A percentile compares a stretch with the other conserved stretches of the same genome.
phyloP scores from a whole-genome alignment of 345 rosid species.

The Angophora floribunda region DNA sequence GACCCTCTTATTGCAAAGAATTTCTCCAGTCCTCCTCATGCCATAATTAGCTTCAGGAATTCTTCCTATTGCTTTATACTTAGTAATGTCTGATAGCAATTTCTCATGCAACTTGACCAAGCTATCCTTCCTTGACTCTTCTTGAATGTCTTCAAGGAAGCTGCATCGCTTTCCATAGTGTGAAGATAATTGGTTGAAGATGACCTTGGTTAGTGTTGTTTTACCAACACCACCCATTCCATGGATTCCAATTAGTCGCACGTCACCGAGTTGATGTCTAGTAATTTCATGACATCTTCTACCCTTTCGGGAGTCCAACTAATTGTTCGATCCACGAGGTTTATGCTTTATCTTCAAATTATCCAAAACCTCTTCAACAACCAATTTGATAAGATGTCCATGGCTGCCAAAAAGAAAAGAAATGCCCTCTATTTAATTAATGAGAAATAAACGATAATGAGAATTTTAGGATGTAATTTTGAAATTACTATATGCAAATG shows the following conservation, averaged over 20 bases:
- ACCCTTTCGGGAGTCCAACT: not conserved
- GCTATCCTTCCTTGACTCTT: not conserved
- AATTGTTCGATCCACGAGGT: not conserved
- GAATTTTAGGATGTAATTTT: not conserved
- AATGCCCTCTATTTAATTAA: not conserved
- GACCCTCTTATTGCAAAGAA: not conserved
- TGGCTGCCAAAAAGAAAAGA: not conserved
- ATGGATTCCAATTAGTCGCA: not conserved
- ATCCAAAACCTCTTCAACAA: not conserved
- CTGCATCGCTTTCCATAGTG: not conserved
- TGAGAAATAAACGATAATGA: not conserved
- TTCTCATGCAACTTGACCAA: not conserved
- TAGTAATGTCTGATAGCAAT: not conserved
- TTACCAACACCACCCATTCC: not conserved
- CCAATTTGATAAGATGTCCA: not conserved
- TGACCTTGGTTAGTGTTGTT: not conserved
- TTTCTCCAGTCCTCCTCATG: not conserved
- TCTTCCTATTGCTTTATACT: not conserved
- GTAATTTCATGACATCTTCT: not conserved
- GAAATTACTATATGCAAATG: not conserved
- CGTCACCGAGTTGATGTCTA: not conserved
- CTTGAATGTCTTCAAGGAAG: not conserved
- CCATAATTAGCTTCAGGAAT: not conserved
- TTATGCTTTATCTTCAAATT: not conserved
- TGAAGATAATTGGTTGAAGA: not conserved